Conservation (phyloP, 371 early-diverging fungal genomes). For the Mortierella sp. region DNA sequence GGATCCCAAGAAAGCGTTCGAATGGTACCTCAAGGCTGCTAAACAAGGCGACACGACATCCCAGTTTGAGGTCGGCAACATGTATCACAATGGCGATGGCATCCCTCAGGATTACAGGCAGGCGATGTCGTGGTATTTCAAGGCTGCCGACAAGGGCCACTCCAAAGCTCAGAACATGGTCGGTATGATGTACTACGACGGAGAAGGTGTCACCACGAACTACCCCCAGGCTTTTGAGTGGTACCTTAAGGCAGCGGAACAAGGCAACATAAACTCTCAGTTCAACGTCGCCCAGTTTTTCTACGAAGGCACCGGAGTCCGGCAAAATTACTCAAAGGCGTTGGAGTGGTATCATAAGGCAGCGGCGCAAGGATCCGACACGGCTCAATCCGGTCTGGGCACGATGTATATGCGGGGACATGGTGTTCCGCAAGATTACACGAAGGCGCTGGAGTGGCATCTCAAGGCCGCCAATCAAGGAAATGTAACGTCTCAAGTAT, state of each 20-base stretch:
- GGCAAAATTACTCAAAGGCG: not conserved
- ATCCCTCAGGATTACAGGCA: not conserved
- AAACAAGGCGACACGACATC: conserved; percentile 33
- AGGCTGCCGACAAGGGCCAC: not conserved
- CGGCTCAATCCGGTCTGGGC: conserved; percentile 47
- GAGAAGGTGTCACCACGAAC: conserved; percentile 17
- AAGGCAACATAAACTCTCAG: not conserved
- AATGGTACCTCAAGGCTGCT: conserved; percentile 51
- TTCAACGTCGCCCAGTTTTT: conserved; percentile 58
- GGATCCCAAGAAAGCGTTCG: too few species aligned
- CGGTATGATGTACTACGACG: conserved; percentile 11
- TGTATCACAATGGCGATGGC: conserved; percentile 1
- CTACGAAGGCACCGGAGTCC: not conserved
- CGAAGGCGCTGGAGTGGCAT: not conserved
- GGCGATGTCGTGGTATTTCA: not conserved
- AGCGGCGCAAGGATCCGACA: conserved; percentile 5
- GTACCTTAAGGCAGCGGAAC: conserved; percentile 48
- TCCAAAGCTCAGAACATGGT: conserved; percentile 21
- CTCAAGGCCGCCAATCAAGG: conserved; percentile 5
- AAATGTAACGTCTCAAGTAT: not conserved
- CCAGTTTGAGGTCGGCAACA: conserved; percentile 7
- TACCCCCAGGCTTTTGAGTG: conserved; percentile 11
- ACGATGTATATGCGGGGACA: conserved; percentile 45
- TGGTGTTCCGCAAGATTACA: not conserved
- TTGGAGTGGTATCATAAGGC: conserved; percentile 15